These are phyloP conservation scores for Pholiota molesta DNA, from an alignment of 768 basidiomycete species.

Conservation along the genomic window DNA sequence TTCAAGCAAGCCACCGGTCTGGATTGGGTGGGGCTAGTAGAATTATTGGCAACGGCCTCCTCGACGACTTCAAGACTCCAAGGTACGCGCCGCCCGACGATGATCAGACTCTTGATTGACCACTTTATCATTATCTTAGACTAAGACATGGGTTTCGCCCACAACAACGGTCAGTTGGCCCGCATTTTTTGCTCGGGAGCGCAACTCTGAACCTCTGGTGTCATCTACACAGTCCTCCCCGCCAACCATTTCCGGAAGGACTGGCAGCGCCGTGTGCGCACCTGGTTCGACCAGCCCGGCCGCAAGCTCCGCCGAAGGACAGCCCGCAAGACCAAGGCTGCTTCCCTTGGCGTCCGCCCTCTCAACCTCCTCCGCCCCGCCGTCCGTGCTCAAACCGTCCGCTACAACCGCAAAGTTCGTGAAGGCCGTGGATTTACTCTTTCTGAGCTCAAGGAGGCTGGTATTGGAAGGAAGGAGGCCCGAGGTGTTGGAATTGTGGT, in stretches of 20 bases:
- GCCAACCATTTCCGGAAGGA: constrained; percentile 98
- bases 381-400: constrained; percentile 93
- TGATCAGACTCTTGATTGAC: constrained; percentile 19
- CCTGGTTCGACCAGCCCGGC: constrained; percentile 99
- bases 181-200: not conserved
- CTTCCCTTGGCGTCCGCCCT: constrained; percentile 89
- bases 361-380: constrained; percentile 92
- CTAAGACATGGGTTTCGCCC: constrained; percentile 73
- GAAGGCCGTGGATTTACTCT: constrained; percentile 97
- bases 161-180: constrained; percentile 73
- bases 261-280: constrained; percentile 95
- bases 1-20: constrained; percentile 43
- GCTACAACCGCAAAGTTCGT: constrained; percentile 97
- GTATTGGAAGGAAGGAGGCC: constrained; percentile 92
- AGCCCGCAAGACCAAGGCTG: constrained; percentile 90
- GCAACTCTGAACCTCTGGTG: constrained; percentile 14
- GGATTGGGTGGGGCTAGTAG: constrained; percentile 26
- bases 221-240: constrained; percentile 72
- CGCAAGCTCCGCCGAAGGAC: constrained; percentile 94
- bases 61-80: constrained; percentile 50
- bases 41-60: constrained; percentile 42
- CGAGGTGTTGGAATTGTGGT: constrained; percentile 92
- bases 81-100: constrained; percentile 34
- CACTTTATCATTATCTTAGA: constrained; percentile 32
- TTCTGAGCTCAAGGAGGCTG: constrained; percentile 94